Evolutionary conservation across 768 basidiomycete genomes (phyloP).

Genomic region (Thelephora aurantiotincta): DNA sequence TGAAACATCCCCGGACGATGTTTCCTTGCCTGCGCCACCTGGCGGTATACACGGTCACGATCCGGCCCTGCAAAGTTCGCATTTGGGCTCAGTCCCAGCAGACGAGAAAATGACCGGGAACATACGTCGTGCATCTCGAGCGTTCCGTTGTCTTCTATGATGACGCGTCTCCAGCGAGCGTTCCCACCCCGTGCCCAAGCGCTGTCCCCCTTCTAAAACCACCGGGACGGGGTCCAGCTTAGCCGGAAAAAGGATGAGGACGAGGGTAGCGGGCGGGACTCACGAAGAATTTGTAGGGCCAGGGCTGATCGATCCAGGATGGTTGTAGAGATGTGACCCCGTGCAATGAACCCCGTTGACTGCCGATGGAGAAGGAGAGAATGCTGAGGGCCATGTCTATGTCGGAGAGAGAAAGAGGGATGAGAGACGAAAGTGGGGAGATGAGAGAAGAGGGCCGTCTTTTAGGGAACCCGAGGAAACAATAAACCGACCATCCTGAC

Average conservation of each 20-base stretch:
- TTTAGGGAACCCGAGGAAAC: no score
- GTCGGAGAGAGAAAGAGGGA: no score
- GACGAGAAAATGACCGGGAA: neutral
- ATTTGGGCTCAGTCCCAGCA: neutral
- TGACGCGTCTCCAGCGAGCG: neutral
- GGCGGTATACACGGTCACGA: neutral
- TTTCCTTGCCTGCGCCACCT: neutral
- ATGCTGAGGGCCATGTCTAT: no score
- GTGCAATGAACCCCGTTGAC: neutral
- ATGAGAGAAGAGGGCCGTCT: no score
- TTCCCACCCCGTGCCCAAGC: neutral
- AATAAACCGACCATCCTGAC: no score
- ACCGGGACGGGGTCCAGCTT: neutral
- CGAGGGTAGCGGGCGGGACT: neutral
- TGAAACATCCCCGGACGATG: neutral
- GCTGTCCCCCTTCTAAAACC: neutral
- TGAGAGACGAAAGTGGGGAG: no score
- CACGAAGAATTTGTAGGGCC: neutral
- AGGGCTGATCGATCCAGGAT: neutral
- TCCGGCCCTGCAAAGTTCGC: neutral
- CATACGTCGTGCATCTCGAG: neutral
- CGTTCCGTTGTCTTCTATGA: neutral
- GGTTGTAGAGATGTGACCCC: neutral
- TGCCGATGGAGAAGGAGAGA: no score
- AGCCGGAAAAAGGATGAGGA: neutral